Evolutionary conservation across 2,329 filamentous ascomycete species (phyloP), one percentile per base, ranked within the genome.

Genomic region (Lizonia empirigonia): DNA sequence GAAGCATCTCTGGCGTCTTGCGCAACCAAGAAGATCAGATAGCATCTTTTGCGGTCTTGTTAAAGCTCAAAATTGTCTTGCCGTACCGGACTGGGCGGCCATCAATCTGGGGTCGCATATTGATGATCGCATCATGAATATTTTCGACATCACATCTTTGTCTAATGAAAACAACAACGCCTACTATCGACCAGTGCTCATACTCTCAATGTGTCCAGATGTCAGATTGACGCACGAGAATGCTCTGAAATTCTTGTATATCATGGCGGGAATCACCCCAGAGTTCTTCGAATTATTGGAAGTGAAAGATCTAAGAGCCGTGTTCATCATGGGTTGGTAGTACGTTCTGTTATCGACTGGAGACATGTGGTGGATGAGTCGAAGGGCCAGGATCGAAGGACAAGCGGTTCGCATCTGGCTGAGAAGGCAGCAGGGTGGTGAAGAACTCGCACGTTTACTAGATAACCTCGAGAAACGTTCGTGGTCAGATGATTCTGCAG

Each of bases 271-370:
- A 37, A 73, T 83, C 38, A 72, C 76, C 15, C 63, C 73, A 0
- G 68, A 70, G 0, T 84, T 78, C 57, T 72, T 74, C 10, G 41
- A 38, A 0, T 53, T 85, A n/a, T 60, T 86, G 1, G 67, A 76
- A 36, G 29, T 55, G 0, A 85, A 82, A 53, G 83, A 86, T 35
- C 68, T 78, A 0, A 71, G 76, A 22, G 83, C 82, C 0, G 60
- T 86, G 53, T 63, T 85, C 9, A 58, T 86, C 27, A 65, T 85
- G n/a, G 74, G 78, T 0, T 82, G 80, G 67, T 86, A 82, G 82
- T 82, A 80, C 63, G 77, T 78, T 8, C 78, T 79, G 39, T 30
- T 68, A 27, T 48, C 52, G 3, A 34, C 54, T 16, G 60, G 58
- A 1, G 55, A 60, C 8, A 15, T 67, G 19, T 71, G 67, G 68